Base-by-base conservation (phyloP, 352 stramenopile species). In the Phytophthora macrochlamydospora region DNA sequence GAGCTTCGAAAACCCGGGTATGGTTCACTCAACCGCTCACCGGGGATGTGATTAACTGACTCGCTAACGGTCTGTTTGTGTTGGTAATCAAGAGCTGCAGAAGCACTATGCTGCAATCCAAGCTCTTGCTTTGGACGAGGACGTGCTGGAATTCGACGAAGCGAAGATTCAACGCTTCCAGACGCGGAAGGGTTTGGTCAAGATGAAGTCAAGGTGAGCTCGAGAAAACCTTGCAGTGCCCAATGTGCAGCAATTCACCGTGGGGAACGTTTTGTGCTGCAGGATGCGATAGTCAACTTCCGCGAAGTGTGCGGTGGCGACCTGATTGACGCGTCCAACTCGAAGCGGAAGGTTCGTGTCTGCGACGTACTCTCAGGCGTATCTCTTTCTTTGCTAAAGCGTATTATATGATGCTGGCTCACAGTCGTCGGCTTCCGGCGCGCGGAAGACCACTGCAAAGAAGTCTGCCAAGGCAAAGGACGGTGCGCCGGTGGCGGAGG, bases 41-140 rank as follows among this genome's bases (percentile, higher is more conserved):
- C 3, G 5, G 51, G 1, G 24, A 6, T 38, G 3, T n/a, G 13
- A 29, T 13, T 38, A 62, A 64, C 40, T 62, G 3, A 56, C 4
- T 50, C 43, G 7, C 18, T 24, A 24, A 24, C 18, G 18, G 18
- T 24, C 18, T 24, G 18, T 24, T 56, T 37, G 7, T 63, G 37
- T 55, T 29, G 8, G 28, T 49, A 8, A 24, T 49, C 4, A 55
- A 94, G 87, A 94, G 54, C 71, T 95, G 30, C 87, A 95, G 67
- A 95, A 95, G 51, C 87, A 95, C 58, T 95, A 94, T 51, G 77
- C 87, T 33, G 88, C 71, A 13, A 79, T 94, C 18, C 87, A 95
- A 65, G 87, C 85, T 29, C 77, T 95, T 40, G 87, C 87, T 0
- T 63, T 95, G 2, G 76, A 78, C 1, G 85, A 95, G 66, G 84